Conservation (phyloP, 2,329 filamentous ascomycete species). For the Lasiodiplodia theobromae region DNA sequence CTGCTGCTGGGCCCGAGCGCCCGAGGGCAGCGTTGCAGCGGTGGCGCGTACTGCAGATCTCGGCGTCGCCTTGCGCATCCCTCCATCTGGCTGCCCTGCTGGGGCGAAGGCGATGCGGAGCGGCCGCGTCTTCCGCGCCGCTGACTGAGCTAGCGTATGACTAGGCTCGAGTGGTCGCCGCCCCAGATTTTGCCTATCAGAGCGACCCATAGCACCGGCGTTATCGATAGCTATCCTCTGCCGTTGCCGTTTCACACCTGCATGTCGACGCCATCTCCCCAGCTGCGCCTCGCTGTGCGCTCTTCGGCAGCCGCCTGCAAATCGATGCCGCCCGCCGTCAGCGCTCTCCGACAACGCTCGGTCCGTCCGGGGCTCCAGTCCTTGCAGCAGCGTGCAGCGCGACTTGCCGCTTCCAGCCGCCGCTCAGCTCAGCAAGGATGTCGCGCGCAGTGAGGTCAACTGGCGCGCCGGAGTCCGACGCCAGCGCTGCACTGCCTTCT, state of each 20-base stretch:
- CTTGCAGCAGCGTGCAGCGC: slow-evolving; percentile 28
- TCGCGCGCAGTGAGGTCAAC: slow-evolving; percentile 10
- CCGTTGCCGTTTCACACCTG: slow-evolving; percentile 30
- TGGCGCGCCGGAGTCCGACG: slow-evolving; percentile 25
- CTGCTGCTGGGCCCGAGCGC: not conserved
- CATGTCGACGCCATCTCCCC: slow-evolving; percentile 25
- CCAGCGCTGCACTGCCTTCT: slow-evolving; percentile 18
- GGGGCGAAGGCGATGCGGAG: not conserved
- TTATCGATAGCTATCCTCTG: slow-evolving; percentile 30
- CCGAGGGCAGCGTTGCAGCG: slow-evolving; percentile 15
- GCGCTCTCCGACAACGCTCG: slow-evolving; percentile 21
- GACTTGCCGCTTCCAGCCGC: slow-evolving; percentile 21
- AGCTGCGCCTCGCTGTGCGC: slow-evolving; percentile 27
- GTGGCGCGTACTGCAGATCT: slow-evolving; percentile 29
- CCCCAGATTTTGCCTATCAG: slow-evolving; percentile 28
- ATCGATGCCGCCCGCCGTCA: slow-evolving; percentile 6
- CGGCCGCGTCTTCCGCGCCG: slow-evolving; percentile 17
- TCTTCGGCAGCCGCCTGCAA: slow-evolving; percentile 12
- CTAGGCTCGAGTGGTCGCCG: slow-evolving; percentile 20
- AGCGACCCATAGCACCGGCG: slow-evolving; percentile 21
- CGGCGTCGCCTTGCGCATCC: slow-evolving; percentile 28
- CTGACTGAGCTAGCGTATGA: slow-evolving; percentile 22
- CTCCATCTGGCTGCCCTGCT: slow-evolving; percentile 4
- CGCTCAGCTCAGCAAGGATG: slow-evolving; percentile 29
- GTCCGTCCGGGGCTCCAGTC: slow-evolving; percentile 24